These are phyloP conservation scores for Xylaria nigripes DNA, from an alignment of 495 filamentous ascomycete species.

Conservation along the genomic window DNA sequence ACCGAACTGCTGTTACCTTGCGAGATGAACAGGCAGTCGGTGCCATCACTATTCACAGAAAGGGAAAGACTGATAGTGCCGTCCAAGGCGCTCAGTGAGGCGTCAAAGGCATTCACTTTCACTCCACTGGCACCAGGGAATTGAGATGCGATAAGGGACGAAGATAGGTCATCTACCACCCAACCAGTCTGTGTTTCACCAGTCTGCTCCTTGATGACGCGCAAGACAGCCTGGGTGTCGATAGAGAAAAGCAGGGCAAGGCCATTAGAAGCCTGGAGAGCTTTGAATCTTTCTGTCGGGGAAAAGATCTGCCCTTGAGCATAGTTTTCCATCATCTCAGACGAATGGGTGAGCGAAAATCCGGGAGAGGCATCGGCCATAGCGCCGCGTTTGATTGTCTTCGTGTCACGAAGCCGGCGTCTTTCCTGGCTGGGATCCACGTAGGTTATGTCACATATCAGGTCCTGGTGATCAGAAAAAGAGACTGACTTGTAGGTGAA, in stretches of 20 bases:
- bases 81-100: background rate
- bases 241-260: background rate
- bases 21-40: conserved; percentile 1
- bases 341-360: background rate
- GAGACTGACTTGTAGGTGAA: conserved; percentile 1
- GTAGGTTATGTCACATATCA: conserved; percentile 5
- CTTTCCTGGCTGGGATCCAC: background rate
- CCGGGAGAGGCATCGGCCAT: background rate
- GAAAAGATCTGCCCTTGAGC: background rate
- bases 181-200: background rate
- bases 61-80: background rate
- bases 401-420: background rate
- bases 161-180: conserved; percentile 1
- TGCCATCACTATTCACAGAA: background rate
- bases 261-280: conserved; percentile 4
- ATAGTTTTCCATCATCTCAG: conserved; percentile 9
- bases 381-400: background rate
- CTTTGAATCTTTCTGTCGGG: background rate
- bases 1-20: background rate
- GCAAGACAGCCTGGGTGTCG: background rate
- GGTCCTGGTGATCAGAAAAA: conserved; percentile 5
- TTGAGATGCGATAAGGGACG: background rate
- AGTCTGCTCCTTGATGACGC: conserved; percentile 1
- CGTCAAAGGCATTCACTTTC: background rate
- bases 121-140: background rate